A percentile compares a stretch with the other conserved stretches of the same genome.
These are phyloP conservation scores for Capsicum chinense DNA, from an alignment of 257 asterid species.

Conservation along the genomic window DNA sequence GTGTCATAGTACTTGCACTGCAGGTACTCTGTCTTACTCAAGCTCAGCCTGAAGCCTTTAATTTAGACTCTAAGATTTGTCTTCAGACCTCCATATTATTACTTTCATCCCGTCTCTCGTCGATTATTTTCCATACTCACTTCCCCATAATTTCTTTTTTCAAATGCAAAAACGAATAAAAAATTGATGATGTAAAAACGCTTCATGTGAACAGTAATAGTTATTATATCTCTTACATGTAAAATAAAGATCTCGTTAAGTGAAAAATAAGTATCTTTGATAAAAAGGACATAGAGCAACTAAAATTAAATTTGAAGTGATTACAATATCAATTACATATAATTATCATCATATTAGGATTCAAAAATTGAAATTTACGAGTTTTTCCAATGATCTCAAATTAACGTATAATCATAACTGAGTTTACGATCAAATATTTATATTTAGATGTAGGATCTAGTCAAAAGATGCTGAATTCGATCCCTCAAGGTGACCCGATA, in stretches of 20 bases:
- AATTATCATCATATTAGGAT: background rate
- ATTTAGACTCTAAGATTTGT: background rate
- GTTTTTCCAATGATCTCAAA: background rate
- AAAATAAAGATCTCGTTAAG: too few species aligned
- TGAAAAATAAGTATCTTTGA: too few species aligned
- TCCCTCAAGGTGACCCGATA: background rate
- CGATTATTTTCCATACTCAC: too few species aligned
- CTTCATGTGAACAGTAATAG: too few species aligned
- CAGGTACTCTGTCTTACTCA: background rate
- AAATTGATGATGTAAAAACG: too few species aligned
- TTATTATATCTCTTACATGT: too few species aligned
- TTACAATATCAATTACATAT: background rate
- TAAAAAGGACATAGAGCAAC: too few species aligned
- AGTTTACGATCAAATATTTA: background rate
- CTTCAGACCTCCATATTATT: background rate
- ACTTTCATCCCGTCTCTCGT: background rate
- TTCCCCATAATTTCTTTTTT: too few species aligned
- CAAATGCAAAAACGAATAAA: too few species aligned
- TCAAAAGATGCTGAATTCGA: background rate
- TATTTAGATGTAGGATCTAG: background rate
- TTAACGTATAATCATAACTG: background rate
- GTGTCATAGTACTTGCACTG: background rate
- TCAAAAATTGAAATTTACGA: background rate
- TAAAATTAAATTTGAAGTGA: too few species aligned
- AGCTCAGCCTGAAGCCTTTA: too few species aligned